Evolutionary conservation across 805 yeast genomes (phyloP), one percentile per base, ranked within the genome.

Genomic region (Kuraishia hungarica): DNA sequence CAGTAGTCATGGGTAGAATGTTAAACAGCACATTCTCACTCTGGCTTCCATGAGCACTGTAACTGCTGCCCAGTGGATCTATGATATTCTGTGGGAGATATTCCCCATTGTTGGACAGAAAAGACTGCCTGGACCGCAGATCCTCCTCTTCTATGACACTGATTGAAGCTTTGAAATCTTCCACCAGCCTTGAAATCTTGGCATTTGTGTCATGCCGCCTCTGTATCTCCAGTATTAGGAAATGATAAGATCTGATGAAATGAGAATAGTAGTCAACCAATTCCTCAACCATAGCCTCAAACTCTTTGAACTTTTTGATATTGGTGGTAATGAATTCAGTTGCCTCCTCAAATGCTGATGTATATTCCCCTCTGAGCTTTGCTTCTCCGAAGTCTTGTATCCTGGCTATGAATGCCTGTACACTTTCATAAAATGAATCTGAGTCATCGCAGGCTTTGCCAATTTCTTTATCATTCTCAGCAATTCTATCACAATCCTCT

Each of bases 201-300:
- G 58, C 60, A 50, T 80, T 76, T 1, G 78, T 62, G 11, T 66
- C 65, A 20, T 65, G 64, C 51, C 90, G 72, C 51, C 91, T 72
- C 7, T 76, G 68, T 1, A 81, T 68, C 61, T 86, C 92, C 20
- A 75, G 57, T 0, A 82, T 60, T 54, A 85, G 63, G 2, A 78
- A 72, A 53, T 78, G 72, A 60, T 84, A 86, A 10, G 89, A 75
- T 21, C 67, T 65, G 48, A 73, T 68, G 58, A 84, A 86, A 50
- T 74, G 69, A 20, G 71, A 67, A 59, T 79, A 85, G 64, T 84
- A 83, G 17, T 73, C 71, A 11, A 72, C 68, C 22, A 82, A 64
- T 13, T 74, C 76, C 13, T 53, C 22, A 48, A 57, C 52, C 26
- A 24, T 21, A 19, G 13, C 28, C 28, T 53, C 52, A 55, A 61